These are phyloP conservation scores for Yamadazyma diddensiae DNA, from an alignment of 1,139 yeast genomes.

Conservation along the genomic window DNA sequence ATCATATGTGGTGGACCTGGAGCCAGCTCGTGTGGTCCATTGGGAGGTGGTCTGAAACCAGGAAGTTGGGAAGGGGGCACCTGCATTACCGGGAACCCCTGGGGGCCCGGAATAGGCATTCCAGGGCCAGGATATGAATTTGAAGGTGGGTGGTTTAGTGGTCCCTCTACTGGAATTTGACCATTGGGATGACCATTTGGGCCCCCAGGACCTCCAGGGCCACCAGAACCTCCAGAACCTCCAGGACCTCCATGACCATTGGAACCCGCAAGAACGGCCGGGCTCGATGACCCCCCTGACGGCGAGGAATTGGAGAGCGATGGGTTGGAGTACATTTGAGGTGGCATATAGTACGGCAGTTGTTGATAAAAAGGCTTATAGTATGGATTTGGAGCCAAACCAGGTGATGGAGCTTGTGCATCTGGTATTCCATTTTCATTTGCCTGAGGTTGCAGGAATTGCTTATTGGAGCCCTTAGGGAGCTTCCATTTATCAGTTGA, in stretches of 20 bases:
- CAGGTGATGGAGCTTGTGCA: too few species aligned
- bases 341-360: slow-evolving; percentile 6
- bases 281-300: not conserved
- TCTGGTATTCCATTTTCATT: too few species aligned
- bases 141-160: too few species aligned
- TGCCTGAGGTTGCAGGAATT: not conserved
- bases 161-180: not conserved
- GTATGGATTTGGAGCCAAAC: too few species aligned
- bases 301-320: not conserved
- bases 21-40: not conserved
- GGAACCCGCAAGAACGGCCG: not conserved
- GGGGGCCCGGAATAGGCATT: not conserved
- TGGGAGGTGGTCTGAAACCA: not conserved
- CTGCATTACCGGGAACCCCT: not conserved
- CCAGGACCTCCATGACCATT: too few species aligned
- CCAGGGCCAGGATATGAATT: not conserved
- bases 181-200: too few species aligned
- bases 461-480: too few species aligned
- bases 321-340: slow-evolving; percentile 6
- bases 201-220: too few species aligned
- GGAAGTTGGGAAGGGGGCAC: slow-evolving; percentile 2
- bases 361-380: slow-evolving; percentile 5
- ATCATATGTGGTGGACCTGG: slow-evolving; percentile 1
- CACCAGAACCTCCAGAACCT: too few species aligned
- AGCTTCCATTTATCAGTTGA: slow-evolving; percentile 1